Percentiles rank a stretch among this genome's conserved stretches.
Evolutionary conservation across 2,329 filamentous ascomycete genomes (phyloP).

Genomic region (Colletotrichum acutatum): DNA sequence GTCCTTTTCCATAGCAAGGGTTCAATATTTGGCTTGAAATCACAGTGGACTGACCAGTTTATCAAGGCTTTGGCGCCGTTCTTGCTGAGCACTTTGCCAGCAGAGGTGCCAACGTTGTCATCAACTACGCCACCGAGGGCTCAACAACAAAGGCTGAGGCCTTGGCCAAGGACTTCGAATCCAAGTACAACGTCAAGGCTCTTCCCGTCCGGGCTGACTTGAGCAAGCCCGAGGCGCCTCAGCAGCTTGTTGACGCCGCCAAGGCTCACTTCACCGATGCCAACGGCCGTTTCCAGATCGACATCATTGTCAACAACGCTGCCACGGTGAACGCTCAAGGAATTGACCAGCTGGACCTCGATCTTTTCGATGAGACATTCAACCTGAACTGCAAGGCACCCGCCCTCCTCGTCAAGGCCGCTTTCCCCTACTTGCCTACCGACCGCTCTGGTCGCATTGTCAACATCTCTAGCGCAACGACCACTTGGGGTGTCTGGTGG

Average conservation of each 20-base stretch:
- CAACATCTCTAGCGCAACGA: conserved; percentile 60
- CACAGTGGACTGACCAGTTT: conserved; percentile 2
- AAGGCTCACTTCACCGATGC: conserved; percentile 68
- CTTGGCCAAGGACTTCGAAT: conserved; percentile 58
- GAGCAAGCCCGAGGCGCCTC: conserved; percentile 68
- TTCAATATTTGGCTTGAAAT: background rate
- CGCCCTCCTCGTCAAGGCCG: conserved; percentile 79
- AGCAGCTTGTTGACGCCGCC: conserved; percentile 67
- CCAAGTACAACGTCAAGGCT: conserved; percentile 65
- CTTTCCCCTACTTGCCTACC: conserved; percentile 73
- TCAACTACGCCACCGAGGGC: conserved; percentile 73
- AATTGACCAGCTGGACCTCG: conserved; percentile 57
- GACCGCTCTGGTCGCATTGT: conserved; percentile 71
- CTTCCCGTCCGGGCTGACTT: conserved; percentile 78
- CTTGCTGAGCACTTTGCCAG: conserved; percentile 75
- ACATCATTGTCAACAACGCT: conserved; percentile 90
- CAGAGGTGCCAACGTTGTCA: conserved; percentile 75
- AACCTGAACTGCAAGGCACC: conserved; percentile 86
- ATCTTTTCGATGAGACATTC: conserved; percentile 78
- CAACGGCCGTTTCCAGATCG: conserved; percentile 69
- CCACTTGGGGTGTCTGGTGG: conserved; percentile 40
- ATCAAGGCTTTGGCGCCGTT: conserved; percentile 74
- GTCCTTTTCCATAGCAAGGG: background rate
- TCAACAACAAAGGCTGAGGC: conserved; percentile 48
- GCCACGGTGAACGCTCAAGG: conserved; percentile 72